Conservation (phyloP, 1,284 basidiomycete genomes). For the Ceratobasidium sp. region DNA sequence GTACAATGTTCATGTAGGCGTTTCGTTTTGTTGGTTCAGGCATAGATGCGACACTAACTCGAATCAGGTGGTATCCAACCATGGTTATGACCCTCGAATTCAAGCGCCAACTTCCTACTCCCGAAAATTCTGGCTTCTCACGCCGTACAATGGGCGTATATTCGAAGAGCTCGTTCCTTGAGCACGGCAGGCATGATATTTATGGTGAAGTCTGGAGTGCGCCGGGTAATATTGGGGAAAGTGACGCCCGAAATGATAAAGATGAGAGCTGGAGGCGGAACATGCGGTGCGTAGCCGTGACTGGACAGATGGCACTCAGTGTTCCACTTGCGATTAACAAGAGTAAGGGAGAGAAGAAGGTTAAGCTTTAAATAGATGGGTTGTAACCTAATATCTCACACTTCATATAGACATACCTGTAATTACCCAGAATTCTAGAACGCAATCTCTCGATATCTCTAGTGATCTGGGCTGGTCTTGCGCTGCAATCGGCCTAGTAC, state of each 20-base stretch:
- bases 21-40: not conserved
- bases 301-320: conserved; percentile 40
- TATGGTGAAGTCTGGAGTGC: conserved; percentile 33
- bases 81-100: conserved; percentile 63
- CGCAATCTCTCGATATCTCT: too few relatives aligned
- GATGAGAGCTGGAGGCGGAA: conserved; percentile 28
- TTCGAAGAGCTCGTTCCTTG: conserved; percentile 7
- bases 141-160: conserved; percentile 14
- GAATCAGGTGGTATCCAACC: conserved; percentile 71
- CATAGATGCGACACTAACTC: not conserved
- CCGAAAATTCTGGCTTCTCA: not conserved
- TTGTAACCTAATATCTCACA: not conserved
- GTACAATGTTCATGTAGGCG: not conserved
- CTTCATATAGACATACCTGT: not conserved
- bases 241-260: not conserved
- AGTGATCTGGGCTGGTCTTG: too few relatives aligned
- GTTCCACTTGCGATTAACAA: conserved; percentile 23
- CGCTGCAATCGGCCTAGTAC: too few relatives aligned
- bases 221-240: conserved; percentile 9
- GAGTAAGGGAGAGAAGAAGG: conserved; percentile 28
- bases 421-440: not conserved
- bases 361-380: not conserved
- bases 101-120: conserved; percentile 28
- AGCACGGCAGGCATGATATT: conserved; percentile 35
- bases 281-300: conserved; percentile 31